Conservation (phyloP, 73 alveolate genomes). For the Paramecium biaurelia region DNA sequence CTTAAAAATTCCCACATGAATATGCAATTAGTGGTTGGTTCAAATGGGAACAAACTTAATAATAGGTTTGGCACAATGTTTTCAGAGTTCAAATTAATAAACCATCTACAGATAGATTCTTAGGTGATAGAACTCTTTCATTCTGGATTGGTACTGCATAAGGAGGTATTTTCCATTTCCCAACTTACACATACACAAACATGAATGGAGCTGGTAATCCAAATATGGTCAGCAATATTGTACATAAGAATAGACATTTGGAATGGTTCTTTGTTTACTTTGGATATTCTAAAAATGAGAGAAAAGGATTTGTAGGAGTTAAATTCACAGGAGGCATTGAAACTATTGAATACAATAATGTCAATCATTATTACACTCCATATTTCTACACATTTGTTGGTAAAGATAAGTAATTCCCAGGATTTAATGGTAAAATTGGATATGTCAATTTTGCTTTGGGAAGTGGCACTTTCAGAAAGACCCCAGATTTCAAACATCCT, state of each 20-base stretch:
- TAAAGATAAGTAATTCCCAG: conserved; percentile 42
- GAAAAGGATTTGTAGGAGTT: conserved; percentile 28
- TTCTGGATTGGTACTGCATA: conserved; percentile 26
- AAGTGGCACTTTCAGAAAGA: conserved; percentile 23
- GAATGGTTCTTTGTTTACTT: conserved; percentile 52
- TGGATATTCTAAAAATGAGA: conserved; percentile 34
- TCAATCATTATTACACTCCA: conserved; percentile 41
- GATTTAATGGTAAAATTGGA: conserved; percentile 47
- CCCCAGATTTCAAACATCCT: conserved; percentile 3
- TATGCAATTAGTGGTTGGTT: conserved; percentile 61
- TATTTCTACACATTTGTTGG: conserved; percentile 21
- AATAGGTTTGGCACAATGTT: conserved; percentile 42
- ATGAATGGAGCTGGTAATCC: conserved; percentile 62
- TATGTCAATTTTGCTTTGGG: conserved; percentile 11
- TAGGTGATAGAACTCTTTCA: conserved; percentile 42
- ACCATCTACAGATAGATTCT: conserved; percentile 28
- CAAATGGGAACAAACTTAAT: conserved; percentile 27
- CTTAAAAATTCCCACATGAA: conserved; percentile 30
- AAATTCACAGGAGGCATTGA: conserved; percentile 12
- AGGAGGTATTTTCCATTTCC: conserved; percentile 56
- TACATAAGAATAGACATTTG: conserved; percentile 37
- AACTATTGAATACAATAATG: neutral
- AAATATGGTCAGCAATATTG: conserved; percentile 8
- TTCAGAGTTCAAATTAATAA: conserved; percentile 43
- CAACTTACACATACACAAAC: conserved; percentile 51